Evolutionary conservation across 495 filamentous ascomycete genomes (phyloP), one percentile per base, ranked within the genome.

Genomic region (Penicillium salamii): DNA sequence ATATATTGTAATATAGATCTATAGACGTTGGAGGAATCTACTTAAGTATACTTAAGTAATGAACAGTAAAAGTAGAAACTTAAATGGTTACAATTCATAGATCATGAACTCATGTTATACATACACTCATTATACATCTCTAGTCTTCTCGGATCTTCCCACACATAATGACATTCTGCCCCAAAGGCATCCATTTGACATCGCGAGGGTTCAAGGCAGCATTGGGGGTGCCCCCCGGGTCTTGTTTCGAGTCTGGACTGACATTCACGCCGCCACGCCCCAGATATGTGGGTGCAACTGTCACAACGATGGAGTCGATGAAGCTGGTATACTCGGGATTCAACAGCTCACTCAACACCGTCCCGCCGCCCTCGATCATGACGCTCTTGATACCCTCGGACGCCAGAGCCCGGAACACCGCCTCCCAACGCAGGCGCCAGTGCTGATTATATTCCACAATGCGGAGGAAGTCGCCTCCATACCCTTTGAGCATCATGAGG

Each of bases 331-430:
- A 82, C 43, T 79, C 75, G 13, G 73, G 66, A 29, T 74, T 70
- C 14, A 96, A 70, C 12, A 96, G 71, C 42, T 85, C 80, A 57
- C 88, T 88, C 55, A 95, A 85, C 39, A 96, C 80, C 15, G 77
- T 77, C 3, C 81, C 90, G 13, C 90, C 90, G 0, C 90, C 90
- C 66, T 96, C 91, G 32, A 96, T 76, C 91, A 95, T 96, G 21
- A 96, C 77, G 55, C 88, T 92, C 19, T 77, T 72, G 47, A 95
- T 69, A 0, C 85, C 85, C 49, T 87, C 74, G 7, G 67, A 67
- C 39, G 65, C 67, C 12, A 92, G 59, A 17, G 70, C 72, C 29
- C 66, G 63, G 9, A 93, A 66, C 18, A 95, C 74, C 32, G 71
- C 71, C 35, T 68, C 68, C 90, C 90, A 95, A 5, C 70, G 61